phyloP scores from a whole-genome alignment of 345 rosid genomes.

The Kernera saxatilis region DNA sequence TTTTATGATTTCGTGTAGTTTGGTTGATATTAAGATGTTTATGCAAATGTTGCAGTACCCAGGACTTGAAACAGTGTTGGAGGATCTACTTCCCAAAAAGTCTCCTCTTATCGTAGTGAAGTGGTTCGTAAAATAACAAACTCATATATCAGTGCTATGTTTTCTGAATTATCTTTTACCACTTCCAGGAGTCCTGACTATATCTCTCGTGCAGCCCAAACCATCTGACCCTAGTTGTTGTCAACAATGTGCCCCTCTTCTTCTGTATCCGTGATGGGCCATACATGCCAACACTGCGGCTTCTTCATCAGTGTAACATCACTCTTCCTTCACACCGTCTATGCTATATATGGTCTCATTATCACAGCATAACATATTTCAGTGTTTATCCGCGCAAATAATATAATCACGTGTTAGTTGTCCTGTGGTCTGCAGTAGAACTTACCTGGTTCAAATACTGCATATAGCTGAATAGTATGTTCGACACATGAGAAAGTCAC shows the following conservation, averaged over 20 bases:
- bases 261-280: constrained; percentile 97
- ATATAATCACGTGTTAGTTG: neutral
- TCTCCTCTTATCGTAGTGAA: constrained; percentile 80
- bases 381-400: neutral
- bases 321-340: constrained; percentile 2
- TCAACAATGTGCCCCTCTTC: constrained; percentile 88
- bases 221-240: constrained; percentile 87
- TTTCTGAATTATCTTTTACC: neutral
- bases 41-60: constrained; percentile 63
- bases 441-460: neutral
- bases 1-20: neutral
- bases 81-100: constrained; percentile 97
- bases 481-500: neutral
- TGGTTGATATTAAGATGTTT: neutral
- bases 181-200: neutral
- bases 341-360: constrained; percentile 3
- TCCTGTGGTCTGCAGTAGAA: neutral
- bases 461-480: neutral
- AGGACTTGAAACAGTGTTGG: constrained; percentile 83
- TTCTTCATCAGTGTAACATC: constrained; percentile 86
- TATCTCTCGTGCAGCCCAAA: constrained; percentile 64
- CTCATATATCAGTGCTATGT: neutral
- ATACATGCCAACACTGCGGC: constrained; percentile 95
- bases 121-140: constrained; percentile 48
- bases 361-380: neutral